phyloP scores from a whole-genome alignment of 345 rosid species.

The Syzygium aqueum region DNA sequence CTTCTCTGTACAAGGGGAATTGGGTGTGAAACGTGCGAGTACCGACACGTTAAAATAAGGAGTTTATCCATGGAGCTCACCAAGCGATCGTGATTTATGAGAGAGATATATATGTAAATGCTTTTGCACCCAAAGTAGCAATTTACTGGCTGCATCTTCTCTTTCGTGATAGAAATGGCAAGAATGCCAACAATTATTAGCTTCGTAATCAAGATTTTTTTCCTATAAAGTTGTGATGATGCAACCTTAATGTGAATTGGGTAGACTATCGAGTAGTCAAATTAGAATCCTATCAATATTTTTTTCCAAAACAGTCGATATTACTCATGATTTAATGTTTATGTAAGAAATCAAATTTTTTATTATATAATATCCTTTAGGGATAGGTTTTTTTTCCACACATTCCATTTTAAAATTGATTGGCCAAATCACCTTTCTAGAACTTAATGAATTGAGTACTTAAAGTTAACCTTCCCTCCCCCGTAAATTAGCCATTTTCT shows the following conservation, averaged over 20 bases:
- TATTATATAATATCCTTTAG: neutral
- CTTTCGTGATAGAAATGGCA: neutral
- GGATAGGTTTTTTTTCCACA: neutral
- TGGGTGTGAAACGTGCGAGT: too few relatives aligned
- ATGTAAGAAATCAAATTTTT: neutral
- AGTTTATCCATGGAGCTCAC: too few relatives aligned
- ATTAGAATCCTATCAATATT: neutral
- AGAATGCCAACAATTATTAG: neutral
- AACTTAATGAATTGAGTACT: neutral
- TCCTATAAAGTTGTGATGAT: neutral
- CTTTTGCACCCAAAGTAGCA: too few relatives aligned
- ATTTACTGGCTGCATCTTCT: neutral
- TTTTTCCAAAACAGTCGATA: neutral
- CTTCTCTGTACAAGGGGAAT: too few relatives aligned
- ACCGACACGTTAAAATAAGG: too few relatives aligned
- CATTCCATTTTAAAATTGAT: neutral
- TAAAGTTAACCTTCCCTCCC: neutral
- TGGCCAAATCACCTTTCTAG: neutral
- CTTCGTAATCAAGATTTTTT: neutral
- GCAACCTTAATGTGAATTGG: neutral
- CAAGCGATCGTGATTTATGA: too few relatives aligned
- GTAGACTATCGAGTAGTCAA: rapidly evolving
- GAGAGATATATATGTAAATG: too few relatives aligned
- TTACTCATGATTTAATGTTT: neutral
- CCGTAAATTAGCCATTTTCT: neutral